A percentile compares a stretch with the other conserved stretches of the same genome.
These are phyloP conservation scores for Acidiella bohemica DNA, from an alignment of 495 filamentous ascomycete genomes.

Conservation along the genomic window DNA sequence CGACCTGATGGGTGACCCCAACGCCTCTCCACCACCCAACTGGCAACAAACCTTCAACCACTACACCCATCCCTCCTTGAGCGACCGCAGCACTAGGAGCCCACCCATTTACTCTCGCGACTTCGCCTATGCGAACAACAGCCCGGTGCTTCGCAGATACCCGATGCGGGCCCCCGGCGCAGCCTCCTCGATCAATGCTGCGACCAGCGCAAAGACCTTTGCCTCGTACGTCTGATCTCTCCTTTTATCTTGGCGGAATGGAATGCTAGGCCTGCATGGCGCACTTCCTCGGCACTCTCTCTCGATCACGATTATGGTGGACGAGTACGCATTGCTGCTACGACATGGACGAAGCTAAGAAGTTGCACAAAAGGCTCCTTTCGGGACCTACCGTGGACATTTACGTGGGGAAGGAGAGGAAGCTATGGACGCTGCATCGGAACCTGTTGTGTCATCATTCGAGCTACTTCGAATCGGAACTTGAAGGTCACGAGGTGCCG, in stretches of 20 bases:
- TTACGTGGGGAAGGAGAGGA: slow-evolving; percentile 31
- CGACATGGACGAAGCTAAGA: slow-evolving; percentile 13
- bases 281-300: slow-evolving; percentile 12
- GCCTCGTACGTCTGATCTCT: slow-evolving; percentile 35
- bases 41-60: slow-evolving; percentile 6
- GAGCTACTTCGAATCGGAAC: slow-evolving; percentile 30
- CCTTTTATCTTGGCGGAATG: slow-evolving; percentile 7
- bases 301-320: slow-evolving; percentile 11
- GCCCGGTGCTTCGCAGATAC: slow-evolving; percentile 9
- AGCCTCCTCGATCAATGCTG: slow-evolving; percentile 14
- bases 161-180: slow-evolving; percentile 26
- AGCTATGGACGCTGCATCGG: slow-evolving; percentile 35
- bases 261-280: slow-evolving; percentile 5
- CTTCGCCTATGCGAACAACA: slow-evolving; percentile 31
- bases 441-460: slow-evolving; percentile 37
- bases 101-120: slow-evolving; percentile 28
- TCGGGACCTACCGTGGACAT: slow-evolving; percentile 36
- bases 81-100: background rate
- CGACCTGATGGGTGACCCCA: slow-evolving; percentile 10
- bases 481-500: slow-evolving; percentile 19
- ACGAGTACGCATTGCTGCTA: background rate
- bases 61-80: background rate
- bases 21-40: slow-evolving; percentile 3
- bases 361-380: slow-evolving; percentile 31
- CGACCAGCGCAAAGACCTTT: slow-evolving; percentile 30